Evolutionary conservation across 345 rosid species (phyloP).

Genomic region (Eutrema japonicum): DNA sequence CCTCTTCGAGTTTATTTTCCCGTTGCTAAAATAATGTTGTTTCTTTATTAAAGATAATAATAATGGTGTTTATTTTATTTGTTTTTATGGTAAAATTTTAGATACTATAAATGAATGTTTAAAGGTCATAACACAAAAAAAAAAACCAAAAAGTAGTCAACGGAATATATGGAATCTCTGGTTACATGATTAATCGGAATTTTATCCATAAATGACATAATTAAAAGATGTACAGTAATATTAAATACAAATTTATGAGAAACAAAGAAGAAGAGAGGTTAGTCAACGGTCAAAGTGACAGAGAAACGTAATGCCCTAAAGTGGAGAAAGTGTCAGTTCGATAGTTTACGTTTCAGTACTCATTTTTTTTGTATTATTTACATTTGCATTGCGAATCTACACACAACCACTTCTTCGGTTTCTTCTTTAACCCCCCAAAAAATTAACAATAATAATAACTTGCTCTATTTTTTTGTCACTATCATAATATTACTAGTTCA

Average conservation of each 20-base stretch:
- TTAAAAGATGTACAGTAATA: slow-evolving; percentile 9
- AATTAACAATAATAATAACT: neutral
- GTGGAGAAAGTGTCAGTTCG: slow-evolving; percentile 41
- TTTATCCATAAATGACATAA: neutral
- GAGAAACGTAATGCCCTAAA: slow-evolving; percentile 42
- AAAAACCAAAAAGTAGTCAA: neutral
- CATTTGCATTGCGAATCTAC: slow-evolving; percentile 21
- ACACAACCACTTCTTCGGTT: slow-evolving; percentile 35
- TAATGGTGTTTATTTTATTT: neutral
- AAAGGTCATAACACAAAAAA: too few relatives aligned
- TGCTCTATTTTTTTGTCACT: neutral
- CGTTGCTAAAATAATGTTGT: neutral
- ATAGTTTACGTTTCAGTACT: slow-evolving; percentile 34
- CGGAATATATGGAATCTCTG: neutral
- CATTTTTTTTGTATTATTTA: slow-evolving; percentile 13
- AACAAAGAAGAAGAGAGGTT: slow-evolving; percentile 6
- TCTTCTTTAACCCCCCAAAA: slow-evolving; percentile 1
- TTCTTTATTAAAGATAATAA: too few relatives aligned
- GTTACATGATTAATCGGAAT: neutral
- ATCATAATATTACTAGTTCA: neutral
- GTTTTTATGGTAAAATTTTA: neutral
- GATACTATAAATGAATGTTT: neutral
- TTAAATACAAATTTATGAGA: neutral
- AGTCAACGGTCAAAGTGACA: slow-evolving; percentile 50
- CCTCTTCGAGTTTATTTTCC: neutral